Evolutionary conservation across 2,329 filamentous ascomycete genomes (phyloP).

Genomic region (Clarireedia sp.): DNA sequence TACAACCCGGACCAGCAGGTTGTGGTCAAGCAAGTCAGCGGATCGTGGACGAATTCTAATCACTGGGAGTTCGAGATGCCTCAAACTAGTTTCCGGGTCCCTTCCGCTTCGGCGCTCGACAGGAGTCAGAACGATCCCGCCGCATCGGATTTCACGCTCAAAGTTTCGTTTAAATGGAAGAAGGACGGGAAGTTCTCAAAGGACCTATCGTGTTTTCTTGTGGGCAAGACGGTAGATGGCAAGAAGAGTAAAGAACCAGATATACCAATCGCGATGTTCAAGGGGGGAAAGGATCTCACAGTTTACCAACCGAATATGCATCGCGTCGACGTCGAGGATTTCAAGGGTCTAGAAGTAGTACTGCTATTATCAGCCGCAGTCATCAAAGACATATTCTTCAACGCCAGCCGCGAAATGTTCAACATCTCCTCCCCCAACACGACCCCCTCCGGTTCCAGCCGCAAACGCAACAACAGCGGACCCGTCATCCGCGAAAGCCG

Average conservation of each 20-base stretch:
- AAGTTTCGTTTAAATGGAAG: slow-evolving; percentile 81
- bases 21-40: slow-evolving; percentile 59
- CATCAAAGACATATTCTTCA: slow-evolving; percentile 57
- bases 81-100: slow-evolving; percentile 71
- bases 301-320: slow-evolving; percentile 91
- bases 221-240: slow-evolving; percentile 64
- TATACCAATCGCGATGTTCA: slow-evolving; percentile 87
- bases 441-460: slow-evolving; percentile 7
- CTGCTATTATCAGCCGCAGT: slow-evolving; percentile 57
- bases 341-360: slow-evolving; percentile 84
- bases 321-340: slow-evolving; percentile 85
- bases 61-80: slow-evolving; percentile 93
- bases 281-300: slow-evolving; percentile 61
- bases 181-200: slow-evolving; percentile 78
- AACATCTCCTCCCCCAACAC: slow-evolving; percentile 52
- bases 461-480: slow-evolving; percentile 25
- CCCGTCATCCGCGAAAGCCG: slow-evolving; percentile 20
- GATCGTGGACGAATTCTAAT: slow-evolving; percentile 71
- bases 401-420: slow-evolving; percentile 65
- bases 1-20: slow-evolving; percentile 91
- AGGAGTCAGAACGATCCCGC: slow-evolving; percentile 56
- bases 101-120: slow-evolving; percentile 72
- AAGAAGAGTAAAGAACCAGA: slow-evolving; percentile 87
- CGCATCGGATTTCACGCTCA: slow-evolving; percentile 53
- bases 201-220: slow-evolving; percentile 83